These are phyloP conservation scores for Clohesyomyces aquaticus DNA, from an alignment of 495 filamentous ascomycete species.

Conservation along the genomic window DNA sequence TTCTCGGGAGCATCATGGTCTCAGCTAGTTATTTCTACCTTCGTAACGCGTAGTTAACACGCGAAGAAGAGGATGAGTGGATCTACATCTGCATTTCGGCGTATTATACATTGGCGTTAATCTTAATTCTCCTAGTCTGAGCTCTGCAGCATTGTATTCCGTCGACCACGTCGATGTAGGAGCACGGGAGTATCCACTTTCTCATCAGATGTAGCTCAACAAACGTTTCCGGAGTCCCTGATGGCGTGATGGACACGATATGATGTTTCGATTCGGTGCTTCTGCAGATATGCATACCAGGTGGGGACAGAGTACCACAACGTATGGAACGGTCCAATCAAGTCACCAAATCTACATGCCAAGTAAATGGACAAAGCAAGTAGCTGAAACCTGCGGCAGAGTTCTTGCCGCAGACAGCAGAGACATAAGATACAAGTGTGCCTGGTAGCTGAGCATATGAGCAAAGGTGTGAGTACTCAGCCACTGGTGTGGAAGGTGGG, in stretches of 20 bases:
- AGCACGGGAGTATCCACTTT: neutral
- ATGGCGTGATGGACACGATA: slow-evolving; percentile 21
- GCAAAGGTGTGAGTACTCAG: slow-evolving; percentile 4
- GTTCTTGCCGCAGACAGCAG: neutral
- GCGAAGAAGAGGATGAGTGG: too few species aligned
- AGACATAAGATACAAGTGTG: neutral
- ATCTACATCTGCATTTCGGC: neutral
- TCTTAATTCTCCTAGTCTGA: neutral
- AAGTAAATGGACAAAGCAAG: neutral
- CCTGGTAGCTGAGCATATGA: slow-evolving; percentile 10
- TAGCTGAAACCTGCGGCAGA: neutral
- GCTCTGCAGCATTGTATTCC: neutral
- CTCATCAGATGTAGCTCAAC: neutral
- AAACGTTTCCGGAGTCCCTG: neutral
- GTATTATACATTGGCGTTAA: neutral
- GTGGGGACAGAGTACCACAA: slow-evolving; percentile 2
- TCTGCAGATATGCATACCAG: neutral
- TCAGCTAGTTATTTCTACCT: too few species aligned
- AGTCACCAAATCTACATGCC: neutral
- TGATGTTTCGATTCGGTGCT: neutral
- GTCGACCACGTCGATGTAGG: neutral
- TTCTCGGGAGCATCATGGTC: too few species aligned
- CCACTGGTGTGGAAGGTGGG: slow-evolving; percentile 11
- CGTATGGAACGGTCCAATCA: neutral
- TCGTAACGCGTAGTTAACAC: too few species aligned